Evolutionary conservation across 352 stramenopile genomes (phyloP), one percentile per base, ranked within the genome.

Genomic region (Phytopythium montanum): DNA sequence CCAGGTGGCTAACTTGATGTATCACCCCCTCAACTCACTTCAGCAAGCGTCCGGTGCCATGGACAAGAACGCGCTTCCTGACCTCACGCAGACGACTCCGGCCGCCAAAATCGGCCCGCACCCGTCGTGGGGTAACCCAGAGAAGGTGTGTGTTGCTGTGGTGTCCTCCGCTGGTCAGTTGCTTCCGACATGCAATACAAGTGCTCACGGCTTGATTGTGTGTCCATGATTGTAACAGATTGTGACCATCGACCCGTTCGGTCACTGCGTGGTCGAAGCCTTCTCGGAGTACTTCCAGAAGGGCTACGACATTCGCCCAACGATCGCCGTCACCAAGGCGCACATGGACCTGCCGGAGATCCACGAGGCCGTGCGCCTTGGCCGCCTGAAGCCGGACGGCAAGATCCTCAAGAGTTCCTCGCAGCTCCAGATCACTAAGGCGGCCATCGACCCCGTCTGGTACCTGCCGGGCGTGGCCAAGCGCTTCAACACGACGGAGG

Each of bases 331-430:
- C 33, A 95, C 86, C 3, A 94, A 96, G 70, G 97, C 97, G 1
- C 97, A 99, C 79, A 99, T 99, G 87, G 97, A 99, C 56, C 74
- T 99, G n/a, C 97, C 97, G 0, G 97, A 99, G 79, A 98, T 99
- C 66, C 90, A 98, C 19, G 97, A 99, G 61, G 94, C 96, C 0
- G 64, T 99, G 10, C 81, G 88, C 33, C 67, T 94, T 21, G 95
- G 94, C 23, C 80, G 96, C n/a, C 73, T 99, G 9, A 95, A 96
- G 55, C 90, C 97, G 0, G 97, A 99, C 68, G 97, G 97, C 26
- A 98, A 98, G 73, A 98, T 98, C 56, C 71, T 98, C 29, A 97
- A 92, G 65, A 76, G 86, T 14, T 90, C 88, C 28, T 90, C 85
- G 36, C 92, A 98, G 66, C 79, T 96, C 45, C 85, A 97, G 54